Conservation (phyloP, 305 asterid genomes). For the Fraxinus albicans region DNA sequence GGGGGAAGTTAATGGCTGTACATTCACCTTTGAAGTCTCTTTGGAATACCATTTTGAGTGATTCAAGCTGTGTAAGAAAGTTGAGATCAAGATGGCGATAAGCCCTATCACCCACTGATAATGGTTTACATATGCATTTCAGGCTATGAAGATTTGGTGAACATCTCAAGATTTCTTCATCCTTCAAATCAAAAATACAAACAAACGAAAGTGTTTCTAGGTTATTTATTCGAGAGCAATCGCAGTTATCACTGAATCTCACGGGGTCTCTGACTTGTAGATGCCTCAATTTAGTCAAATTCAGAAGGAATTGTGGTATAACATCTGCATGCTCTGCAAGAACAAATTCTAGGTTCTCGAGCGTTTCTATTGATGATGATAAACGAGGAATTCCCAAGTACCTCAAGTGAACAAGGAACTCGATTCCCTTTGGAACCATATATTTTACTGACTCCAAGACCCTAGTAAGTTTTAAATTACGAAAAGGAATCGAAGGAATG, state of each 20-base stretch:
- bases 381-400: not conserved
- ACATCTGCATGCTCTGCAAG: not conserved
- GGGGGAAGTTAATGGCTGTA: not conserved
- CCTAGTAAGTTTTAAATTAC: not conserved
- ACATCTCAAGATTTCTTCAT: not conserved
- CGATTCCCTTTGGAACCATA: not conserved
- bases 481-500: not conserved
- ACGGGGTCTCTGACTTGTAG: not conserved
- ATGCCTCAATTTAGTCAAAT: not conserved
- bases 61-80: not conserved
- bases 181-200: not conserved
- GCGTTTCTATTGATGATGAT: not conserved
- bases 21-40: not conserved
- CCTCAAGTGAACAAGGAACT: not conserved
- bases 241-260: not conserved
- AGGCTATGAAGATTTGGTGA: not conserved
- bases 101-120: not conserved
- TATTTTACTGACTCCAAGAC: not conserved
- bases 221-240: not conserved
- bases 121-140: not conserved
- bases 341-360: not conserved
- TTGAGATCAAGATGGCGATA: not conserved
- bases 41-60: not conserved
- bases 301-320: not conserved
- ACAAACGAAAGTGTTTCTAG: not conserved